Evolutionary conservation across 106 monocot genomes (phyloP), one percentile per base, ranked within the genome.

Genomic region (Dendrobium catenatum): DNA sequence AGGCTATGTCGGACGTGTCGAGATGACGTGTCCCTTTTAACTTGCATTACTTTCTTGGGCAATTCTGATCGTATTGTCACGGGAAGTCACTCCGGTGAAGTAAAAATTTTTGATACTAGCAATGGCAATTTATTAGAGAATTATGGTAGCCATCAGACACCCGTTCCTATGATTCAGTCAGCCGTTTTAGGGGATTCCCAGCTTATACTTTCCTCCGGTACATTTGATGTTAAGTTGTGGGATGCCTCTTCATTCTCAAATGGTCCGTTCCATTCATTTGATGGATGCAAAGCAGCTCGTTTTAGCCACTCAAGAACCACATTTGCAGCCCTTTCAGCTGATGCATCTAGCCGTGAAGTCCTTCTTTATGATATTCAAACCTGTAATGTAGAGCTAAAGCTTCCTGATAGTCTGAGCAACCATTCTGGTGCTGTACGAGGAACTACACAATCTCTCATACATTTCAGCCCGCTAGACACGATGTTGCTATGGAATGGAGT

Each of bases 401-500:
- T 93, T 54, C 68, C 83, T 77, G 93, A 93, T 76, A 88, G 55
- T 78, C 75, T 80, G 43, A 85, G 33, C 73, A 82, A 27, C 46
- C 41, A 79, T 72, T 73, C 89, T 68, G 95, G 78, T 11, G 75
- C 77, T 26, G 80, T 26, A 55, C 86, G 91, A 56, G 92, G 90
- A 1, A 86, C 89, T 55, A 73, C 67, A 11, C 95, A 86, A 41
- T 87, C 91, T 11, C 88, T 91, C 82, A 85, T 99, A 79, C 98
- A 99, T 90, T 99, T 99, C 79, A 93, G 85, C 82, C 98, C 95
- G 20, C 73, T 72, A 2, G 98, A 99, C 42, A 87, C 88, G 4
- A 93, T 90, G 93, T 42, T 99, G 26, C 81, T 99, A 83, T 99
- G 95, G 95, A 99, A 99, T 81, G 98, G 98, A 16, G 79, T 87